phyloP scores from a whole-genome alignment of 768 basidiomycete species.

The Scleroderma citrinum region DNA sequence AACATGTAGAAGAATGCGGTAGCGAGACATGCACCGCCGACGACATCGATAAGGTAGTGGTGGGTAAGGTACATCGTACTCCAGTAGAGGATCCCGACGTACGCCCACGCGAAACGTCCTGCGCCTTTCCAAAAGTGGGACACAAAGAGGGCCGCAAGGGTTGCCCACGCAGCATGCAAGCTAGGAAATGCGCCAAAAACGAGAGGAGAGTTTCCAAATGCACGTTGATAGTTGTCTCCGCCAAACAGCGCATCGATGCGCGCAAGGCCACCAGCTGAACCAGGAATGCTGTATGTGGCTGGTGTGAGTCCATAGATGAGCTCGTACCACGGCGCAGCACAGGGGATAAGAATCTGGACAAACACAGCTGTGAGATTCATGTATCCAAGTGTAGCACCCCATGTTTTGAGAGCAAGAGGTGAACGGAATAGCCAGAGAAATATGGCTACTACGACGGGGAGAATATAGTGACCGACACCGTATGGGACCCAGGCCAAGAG shows the following conservation, averaged over 20 bases:
- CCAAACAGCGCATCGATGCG: conserved; percentile 90
- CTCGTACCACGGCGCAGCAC: conserved; percentile 97
- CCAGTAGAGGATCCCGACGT: conserved; percentile 89
- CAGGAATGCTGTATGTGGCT: conserved; percentile 86
- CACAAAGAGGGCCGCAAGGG: conserved; percentile 88
- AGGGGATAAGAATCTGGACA: conserved; percentile 84
- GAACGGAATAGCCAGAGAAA: conserved; percentile 88
- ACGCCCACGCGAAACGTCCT: conserved; percentile 68
- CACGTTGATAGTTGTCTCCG: conserved; percentile 63
- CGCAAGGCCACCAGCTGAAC: conserved; percentile 88
- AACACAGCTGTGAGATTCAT: conserved; percentile 88
- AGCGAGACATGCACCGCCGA: conserved; percentile 88
- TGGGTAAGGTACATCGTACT: conserved; percentile 98
- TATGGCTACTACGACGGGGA: conserved; percentile 83
- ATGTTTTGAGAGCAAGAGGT: conserved; percentile 74
- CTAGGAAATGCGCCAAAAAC: conserved; percentile 97
- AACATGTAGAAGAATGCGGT: conserved; percentile 82
- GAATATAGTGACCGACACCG: conserved; percentile 85
- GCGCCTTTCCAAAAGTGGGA: conserved; percentile 89
- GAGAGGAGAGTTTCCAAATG: conserved; percentile 84
- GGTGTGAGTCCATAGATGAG: conserved; percentile 94
- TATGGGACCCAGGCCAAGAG: conserved; percentile 96
- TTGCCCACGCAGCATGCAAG: conserved; percentile 85
- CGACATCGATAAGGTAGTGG: conserved; percentile 98
- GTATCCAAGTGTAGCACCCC: conserved; percentile 86